Base-by-base conservation (phyloP, 2,329 filamentous ascomycete genomes). In the Juglanconis sp. region DNA sequence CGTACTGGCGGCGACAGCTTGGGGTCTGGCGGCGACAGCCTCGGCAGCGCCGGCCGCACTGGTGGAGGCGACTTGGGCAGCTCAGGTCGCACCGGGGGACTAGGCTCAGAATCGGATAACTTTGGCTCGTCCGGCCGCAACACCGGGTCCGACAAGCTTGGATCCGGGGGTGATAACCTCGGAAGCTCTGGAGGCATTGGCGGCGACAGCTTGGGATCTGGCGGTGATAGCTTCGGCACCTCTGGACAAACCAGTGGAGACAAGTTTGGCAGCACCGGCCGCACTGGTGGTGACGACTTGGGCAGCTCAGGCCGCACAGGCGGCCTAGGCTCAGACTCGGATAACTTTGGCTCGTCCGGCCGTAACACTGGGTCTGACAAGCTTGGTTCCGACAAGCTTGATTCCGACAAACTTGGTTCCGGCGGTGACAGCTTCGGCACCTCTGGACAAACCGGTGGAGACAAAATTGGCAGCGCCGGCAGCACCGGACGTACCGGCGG, bases 141-240 rank as follows among this genome's bases (percentile, higher is more conserved):
- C 24, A 24, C 24, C 24, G 24, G 24, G 24, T 24, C 24, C 24
- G 24, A 24, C 24, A 24, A 24, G 24, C 24, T 24, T 24, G 24
- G 24, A 24, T 3, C 32, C n/a, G 52, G 46, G 3, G 60, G 59
- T 13, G 53, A 57, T 10, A 32, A 40, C 36, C 17, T 57, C 15
- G 58, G 58, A 30, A 59, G 57, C 57, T 59, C 57, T 9, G 51
- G 58, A 24, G 53, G 56, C 36, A 53, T 36, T 10, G 46, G 50
- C 4, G 62, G 61, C n/a, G 59, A 62, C 5, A 48, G 34, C 34
- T 55, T 62, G n/a, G 60, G 60, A 15, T 62, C 63, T 7, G 61
- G 62, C 38, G 53, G 58, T 42, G 53, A 59, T 34, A 51, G 24
- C 40, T 48, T 55, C 13, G 52, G 51, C 32, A 49, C 38, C 3